Evolutionary conservation across 257 asterid genomes (phyloP).

Genomic region (Nicotiana attenuata): DNA sequence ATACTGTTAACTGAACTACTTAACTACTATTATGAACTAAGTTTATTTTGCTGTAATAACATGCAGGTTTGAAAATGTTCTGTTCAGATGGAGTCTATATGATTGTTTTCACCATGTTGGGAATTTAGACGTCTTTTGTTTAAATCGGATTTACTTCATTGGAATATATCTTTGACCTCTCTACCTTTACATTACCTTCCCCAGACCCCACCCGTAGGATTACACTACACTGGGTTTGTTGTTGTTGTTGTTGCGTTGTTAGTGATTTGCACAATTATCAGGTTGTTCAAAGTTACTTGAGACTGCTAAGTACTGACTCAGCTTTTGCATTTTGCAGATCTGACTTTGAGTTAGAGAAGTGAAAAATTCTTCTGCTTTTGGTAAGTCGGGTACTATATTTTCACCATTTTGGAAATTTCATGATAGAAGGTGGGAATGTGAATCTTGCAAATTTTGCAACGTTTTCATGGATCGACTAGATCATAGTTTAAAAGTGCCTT

Average conservation of each 20-base stretch:
- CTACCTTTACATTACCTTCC: too few species aligned
- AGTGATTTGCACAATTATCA: neutral
- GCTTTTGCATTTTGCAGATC: neutral
- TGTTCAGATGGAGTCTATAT: neutral
- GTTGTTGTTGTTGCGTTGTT: neutral
- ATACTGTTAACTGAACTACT: conserved; percentile 15
- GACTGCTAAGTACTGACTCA: neutral
- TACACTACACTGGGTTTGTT: too few species aligned
- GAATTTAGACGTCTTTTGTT: neutral
- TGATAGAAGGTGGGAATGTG: neutral
- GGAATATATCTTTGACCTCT: neutral
- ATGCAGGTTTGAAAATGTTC: neutral
- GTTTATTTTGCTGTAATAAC: neutral
- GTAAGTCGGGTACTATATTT: neutral
- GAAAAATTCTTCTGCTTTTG: neutral
- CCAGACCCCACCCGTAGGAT: too few species aligned
- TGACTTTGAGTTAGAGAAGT: neutral
- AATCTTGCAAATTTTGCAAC: neutral
- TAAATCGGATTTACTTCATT: neutral
- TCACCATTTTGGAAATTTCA: neutral
- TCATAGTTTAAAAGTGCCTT: neutral
- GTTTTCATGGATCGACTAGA: neutral
- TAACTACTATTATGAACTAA: neutral
- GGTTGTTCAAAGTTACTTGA: neutral
- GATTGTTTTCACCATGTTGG: neutral